A percentile compares a stretch with the other conserved stretches of the same genome.
These are phyloP conservation scores for Rosa rugosa DNA, from an alignment of 306 rosid species.

Conservation along the genomic window DNA sequence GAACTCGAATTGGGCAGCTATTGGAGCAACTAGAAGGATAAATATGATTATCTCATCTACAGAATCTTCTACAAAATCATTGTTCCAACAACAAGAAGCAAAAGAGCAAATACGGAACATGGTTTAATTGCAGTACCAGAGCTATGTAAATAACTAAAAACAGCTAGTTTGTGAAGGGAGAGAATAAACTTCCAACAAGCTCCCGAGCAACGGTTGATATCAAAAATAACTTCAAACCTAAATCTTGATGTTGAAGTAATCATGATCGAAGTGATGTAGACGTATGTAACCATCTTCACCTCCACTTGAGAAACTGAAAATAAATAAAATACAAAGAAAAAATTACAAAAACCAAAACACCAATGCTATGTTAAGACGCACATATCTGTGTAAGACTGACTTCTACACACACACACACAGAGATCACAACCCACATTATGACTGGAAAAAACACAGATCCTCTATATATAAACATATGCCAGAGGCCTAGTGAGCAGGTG, in stretches of 20 bases:
- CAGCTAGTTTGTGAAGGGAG: background rate
- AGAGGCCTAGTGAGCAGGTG: background rate
- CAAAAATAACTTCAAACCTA: constrained; percentile 36
- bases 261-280: constrained; percentile 85
- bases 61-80: constrained; percentile 28
- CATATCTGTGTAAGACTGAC: background rate
- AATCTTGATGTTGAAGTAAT: constrained; percentile 84
- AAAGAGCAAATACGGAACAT: background rate
- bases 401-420: background rate
- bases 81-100: constrained; percentile 7
- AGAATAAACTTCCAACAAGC: constrained; percentile 3
- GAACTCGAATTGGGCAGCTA: background rate
- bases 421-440: background rate
- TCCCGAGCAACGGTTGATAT: background rate
- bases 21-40: background rate
- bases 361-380: background rate
- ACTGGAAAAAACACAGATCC: background rate
- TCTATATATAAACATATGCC: background rate
- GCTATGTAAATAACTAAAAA: background rate
- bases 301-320: constrained; percentile 83
- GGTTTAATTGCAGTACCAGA: constrained; percentile 1
- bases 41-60: constrained; percentile 6
- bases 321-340: background rate
- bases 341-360: background rate
- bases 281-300: constrained; percentile 97